Conservation (phyloP, 805 yeast species). For the Yamadazyma scolyti region DNA sequence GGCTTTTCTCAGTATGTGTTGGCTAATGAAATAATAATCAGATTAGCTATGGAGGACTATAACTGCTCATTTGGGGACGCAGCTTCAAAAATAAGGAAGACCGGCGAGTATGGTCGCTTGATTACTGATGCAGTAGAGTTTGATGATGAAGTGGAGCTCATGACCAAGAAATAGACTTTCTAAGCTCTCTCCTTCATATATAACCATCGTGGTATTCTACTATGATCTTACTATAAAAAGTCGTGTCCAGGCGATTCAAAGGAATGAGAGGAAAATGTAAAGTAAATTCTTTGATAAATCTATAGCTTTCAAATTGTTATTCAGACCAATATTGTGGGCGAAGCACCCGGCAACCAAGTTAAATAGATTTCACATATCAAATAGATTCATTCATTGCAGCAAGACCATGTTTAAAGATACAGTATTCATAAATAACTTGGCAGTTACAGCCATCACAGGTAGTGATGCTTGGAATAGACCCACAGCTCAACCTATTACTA, state of each 20-base stretch:
- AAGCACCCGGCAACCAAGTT: constrained; percentile 11
- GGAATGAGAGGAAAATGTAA: neutral
- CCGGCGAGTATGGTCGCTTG: constrained; percentile 45
- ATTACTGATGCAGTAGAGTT: constrained; percentile 30
- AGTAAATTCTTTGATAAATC: neutral
- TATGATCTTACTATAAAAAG: too few relatives aligned
- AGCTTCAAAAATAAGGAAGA: constrained; percentile 42
- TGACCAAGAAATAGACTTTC: too few relatives aligned
- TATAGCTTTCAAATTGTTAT: neutral
- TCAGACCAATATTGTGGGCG: too few relatives aligned
- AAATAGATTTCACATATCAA: too few relatives aligned
- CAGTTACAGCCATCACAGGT: constrained; percentile 62
- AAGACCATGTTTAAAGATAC: constrained; percentile 26
- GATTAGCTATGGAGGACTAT: constrained; percentile 48
- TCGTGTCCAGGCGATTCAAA: neutral
- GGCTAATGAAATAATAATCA: constrained; percentile 58
- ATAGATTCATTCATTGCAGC: too few relatives aligned
- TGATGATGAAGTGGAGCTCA: constrained; percentile 22
- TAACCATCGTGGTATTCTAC: too few relatives aligned
- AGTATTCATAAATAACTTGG: constrained; percentile 53
- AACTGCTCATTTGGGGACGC: constrained; percentile 37
- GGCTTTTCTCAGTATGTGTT: constrained; percentile 57
- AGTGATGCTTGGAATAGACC: constrained; percentile 72
- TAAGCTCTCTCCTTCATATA: too few relatives aligned
- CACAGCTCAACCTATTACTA: constrained; percentile 59